Conservation (phyloP, 495 filamentous ascomycete genomes). For the Hypoxylon crocopeplum region DNA sequence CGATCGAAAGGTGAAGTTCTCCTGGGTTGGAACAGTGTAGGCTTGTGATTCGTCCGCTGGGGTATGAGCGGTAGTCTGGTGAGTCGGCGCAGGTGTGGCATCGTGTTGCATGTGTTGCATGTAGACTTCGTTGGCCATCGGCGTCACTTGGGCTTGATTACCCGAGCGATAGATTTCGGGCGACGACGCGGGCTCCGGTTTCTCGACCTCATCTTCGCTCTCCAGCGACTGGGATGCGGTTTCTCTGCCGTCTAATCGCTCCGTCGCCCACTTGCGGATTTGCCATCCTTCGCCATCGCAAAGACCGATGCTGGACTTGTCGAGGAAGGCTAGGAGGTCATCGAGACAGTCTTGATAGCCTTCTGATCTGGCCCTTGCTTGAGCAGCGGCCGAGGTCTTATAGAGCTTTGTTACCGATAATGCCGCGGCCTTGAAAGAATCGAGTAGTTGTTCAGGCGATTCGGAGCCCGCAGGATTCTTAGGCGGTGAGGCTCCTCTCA, state of each 20-base stretch:
- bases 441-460: slow-evolving; percentile 79
- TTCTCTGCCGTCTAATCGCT: slow-evolving; percentile 70
- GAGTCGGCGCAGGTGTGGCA: slow-evolving; percentile 40
- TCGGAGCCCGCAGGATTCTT: slow-evolving; percentile 48
- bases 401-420: slow-evolving; percentile 96
- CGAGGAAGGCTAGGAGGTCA: slow-evolving; percentile 83
- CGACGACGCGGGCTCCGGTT: slow-evolving; percentile 64
- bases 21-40: slow-evolving; percentile 48
- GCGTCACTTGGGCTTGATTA: slow-evolving; percentile 43
- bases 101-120: slow-evolving; percentile 54
- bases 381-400: slow-evolving; percentile 81
- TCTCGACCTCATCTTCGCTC: slow-evolving; percentile 76
- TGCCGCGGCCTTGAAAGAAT: slow-evolving; percentile 90
- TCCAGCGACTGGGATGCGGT: slow-evolving; percentile 56
- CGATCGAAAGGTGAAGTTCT: slow-evolving; percentile 76
- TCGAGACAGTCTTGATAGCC: slow-evolving; percentile 96
- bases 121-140: slow-evolving; percentile 49
- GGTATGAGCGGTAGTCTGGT: slow-evolving; percentile 38
- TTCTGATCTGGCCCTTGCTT: slow-evolving; percentile 72
- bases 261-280: slow-evolving; percentile 84
- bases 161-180: slow-evolving; percentile 65
- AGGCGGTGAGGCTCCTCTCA: slow-evolving; percentile 41
- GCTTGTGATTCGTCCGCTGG: slow-evolving; percentile 41
- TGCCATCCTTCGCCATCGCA: slow-evolving; percentile 81
- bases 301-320: slow-evolving; percentile 77